These are phyloP conservation scores for Brettanomyces bruxellensis DNA, from an alignment of 805 yeast species.

Conservation along the genomic window DNA sequence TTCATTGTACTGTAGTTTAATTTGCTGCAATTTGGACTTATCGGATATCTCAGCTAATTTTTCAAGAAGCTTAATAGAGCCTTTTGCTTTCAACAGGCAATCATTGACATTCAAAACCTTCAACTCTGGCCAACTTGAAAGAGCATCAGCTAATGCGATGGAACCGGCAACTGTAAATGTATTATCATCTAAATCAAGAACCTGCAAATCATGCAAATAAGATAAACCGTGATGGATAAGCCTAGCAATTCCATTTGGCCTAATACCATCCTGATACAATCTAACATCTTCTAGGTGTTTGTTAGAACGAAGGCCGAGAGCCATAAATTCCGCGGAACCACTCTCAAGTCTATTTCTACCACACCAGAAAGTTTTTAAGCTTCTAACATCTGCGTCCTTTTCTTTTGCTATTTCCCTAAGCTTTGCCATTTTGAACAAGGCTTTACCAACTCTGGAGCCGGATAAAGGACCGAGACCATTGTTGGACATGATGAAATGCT, in stretches of 20 bases:
- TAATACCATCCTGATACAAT: constrained; percentile 92
- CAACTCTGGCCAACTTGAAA: constrained; percentile 58
- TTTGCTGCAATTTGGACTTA: constrained; percentile 36
- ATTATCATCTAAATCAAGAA: constrained; percentile 88
- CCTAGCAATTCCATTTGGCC: constrained; percentile 83
- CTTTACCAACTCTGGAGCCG: constrained; percentile 87
- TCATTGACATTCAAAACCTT: constrained; percentile 82
- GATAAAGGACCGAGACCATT: constrained; percentile 99
- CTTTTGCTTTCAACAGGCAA: constrained; percentile 73
- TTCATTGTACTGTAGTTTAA: constrained; percentile 86
- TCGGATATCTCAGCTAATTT: constrained; percentile 30
- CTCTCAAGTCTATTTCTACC: constrained; percentile 96
- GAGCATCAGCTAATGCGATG: constrained; percentile 48
- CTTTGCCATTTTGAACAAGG: constrained; percentile 68
- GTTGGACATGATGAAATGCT: constrained; percentile 83
- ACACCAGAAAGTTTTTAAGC: constrained; percentile 81
- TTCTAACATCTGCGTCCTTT: constrained; percentile 24
- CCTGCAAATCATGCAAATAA: constrained; percentile 48
- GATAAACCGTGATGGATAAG: constrained; percentile 67
- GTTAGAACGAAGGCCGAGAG: constrained; percentile 80
- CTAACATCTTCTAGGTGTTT: constrained; percentile 55
- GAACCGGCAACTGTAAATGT: constrained; percentile 75
- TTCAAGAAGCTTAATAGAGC: constrained; percentile 49
- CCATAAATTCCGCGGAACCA: constrained; percentile 80
- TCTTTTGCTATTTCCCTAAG: constrained; percentile 20